Conservation (phyloP, 441 rosid genomes). For the Francoa sonchifolia region DNA sequence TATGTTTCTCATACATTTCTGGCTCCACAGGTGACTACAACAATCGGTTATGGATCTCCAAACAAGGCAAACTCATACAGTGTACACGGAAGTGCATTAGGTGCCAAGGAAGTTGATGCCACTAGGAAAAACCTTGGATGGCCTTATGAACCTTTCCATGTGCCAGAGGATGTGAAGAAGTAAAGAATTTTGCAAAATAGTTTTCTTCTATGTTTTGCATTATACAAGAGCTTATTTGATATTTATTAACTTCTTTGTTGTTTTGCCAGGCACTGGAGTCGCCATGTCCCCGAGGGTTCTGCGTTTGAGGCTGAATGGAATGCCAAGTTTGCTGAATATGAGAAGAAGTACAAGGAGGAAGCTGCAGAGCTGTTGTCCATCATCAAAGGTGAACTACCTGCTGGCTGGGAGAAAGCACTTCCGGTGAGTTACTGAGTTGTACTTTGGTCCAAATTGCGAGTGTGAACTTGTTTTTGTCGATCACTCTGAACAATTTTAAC, state of each 20-base stretch:
- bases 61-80: constrained; percentile 74
- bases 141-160: constrained; percentile 74
- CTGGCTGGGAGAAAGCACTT: constrained; percentile 97
- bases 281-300: constrained; percentile 64
- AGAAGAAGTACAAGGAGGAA: constrained; percentile 84
- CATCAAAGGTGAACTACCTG: constrained; percentile 65
- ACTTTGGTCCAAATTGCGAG: constrained; percentile 9
- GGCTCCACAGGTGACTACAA: constrained; percentile 57
- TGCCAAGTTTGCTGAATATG: constrained; percentile 72
- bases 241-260: constrained; percentile 9
- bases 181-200: constrained; percentile 13
- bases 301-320: constrained; percentile 88
- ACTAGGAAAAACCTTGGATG: constrained; percentile 81
- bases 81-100: constrained; percentile 78
- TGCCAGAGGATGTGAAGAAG: constrained; percentile 74
- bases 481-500: too few relatives aligned
- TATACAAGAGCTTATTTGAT: constrained; percentile 5
- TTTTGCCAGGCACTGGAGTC: constrained; percentile 83
- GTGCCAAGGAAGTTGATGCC: constrained; percentile 88
- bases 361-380: constrained; percentile 88
- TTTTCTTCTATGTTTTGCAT: constrained; percentile 2
- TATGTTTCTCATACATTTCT: constrained; percentile 4
- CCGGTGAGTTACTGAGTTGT: too few relatives aligned
- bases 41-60: constrained; percentile 84
- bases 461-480: not conserved